Evolutionary conservation across 352 stramenopile species (phyloP).

Genomic region (Lagenidium sp.): DNA sequence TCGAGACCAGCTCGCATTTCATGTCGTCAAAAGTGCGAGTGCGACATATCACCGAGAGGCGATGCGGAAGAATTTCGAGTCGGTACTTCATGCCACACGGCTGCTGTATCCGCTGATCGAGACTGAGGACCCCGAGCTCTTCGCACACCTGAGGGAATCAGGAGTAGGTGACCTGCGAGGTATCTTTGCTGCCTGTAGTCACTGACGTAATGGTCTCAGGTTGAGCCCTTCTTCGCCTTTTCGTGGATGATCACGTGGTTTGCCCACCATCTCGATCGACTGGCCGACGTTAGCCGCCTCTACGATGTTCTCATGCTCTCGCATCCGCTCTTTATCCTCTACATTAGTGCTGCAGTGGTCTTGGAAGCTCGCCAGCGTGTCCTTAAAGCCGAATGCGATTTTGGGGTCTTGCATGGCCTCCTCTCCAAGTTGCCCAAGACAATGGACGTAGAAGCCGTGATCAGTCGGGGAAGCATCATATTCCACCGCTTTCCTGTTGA

Average conservation of each 20-base stretch:
- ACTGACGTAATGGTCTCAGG: conserved; percentile 23
- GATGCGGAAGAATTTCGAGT: conserved; percentile 81
- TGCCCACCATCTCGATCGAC: conserved; percentile 85
- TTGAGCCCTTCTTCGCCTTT: conserved; percentile 92
- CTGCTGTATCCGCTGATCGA: conserved; percentile 65
- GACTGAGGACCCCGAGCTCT: conserved; percentile 52
- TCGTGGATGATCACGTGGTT: conserved; percentile 96
- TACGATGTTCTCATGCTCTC: conserved; percentile 92
- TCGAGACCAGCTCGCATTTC: conserved; percentile 58
- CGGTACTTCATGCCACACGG: conserved; percentile 50
- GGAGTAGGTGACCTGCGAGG: conserved; percentile 22
- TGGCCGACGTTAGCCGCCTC: conserved; percentile 81
- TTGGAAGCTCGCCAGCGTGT: conserved; percentile 42
- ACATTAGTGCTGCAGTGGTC: conserved; percentile 79
- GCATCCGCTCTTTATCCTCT: conserved; percentile 89
- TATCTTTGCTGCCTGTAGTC: background rate
- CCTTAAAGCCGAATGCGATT: conserved; percentile 65
- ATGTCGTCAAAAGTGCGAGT: conserved; percentile 66
- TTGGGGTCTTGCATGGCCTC: conserved; percentile 65
- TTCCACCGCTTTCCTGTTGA: conserved; percentile 46
- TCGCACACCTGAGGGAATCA: conserved; percentile 49
- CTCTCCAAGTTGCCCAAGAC: conserved; percentile 63
- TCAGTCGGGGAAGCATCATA: conserved; percentile 36
- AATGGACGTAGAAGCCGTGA: conserved; percentile 64
- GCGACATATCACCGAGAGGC: conserved; percentile 85